Conservation (phyloP, 768 basidiomycete species). For the Sarcomyxa edulis region DNA sequence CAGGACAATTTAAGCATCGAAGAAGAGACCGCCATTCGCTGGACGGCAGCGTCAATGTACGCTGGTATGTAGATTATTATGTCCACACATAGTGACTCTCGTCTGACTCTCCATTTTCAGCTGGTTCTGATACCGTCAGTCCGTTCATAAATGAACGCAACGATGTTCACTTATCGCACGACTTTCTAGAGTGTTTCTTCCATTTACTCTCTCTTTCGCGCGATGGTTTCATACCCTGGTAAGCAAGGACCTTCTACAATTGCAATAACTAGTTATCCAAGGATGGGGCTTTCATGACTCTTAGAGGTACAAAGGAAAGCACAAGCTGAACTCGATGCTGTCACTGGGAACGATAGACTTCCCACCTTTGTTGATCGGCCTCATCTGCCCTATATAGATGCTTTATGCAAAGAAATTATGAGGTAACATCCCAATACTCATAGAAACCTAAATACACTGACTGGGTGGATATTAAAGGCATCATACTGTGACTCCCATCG, state of each 20-base stretch:
- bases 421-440: constrained; percentile 11
- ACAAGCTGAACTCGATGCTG: constrained; percentile 15
- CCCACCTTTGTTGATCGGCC: constrained; percentile 12
- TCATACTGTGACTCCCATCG: constrained; percentile 10
- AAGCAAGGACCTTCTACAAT: too few species aligned
- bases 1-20: constrained; percentile 26
- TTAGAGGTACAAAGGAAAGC: constrained; percentile 13
- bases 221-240: constrained; percentile 12
- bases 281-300: too few species aligned
- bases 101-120: too few species aligned
- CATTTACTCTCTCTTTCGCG: constrained; percentile 11
- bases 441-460: too few species aligned
- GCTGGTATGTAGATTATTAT: constrained; percentile 26
- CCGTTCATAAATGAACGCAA: too few species aligned
- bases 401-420: constrained; percentile 11
- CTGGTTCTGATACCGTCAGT: constrained; percentile 34
- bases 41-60: constrained; percentile 43
- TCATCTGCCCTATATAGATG: constrained; percentile 13
- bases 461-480: too few species aligned
- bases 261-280: too few species aligned
- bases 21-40: constrained; percentile 33
- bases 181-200: constrained; percentile 1
- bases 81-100: too few species aligned
- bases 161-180: background rate
- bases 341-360: constrained; percentile 12